These are phyloP conservation scores for Vigna nakashimae DNA, from an alignment of 306 rosid genomes.

Conservation along the genomic window DNA sequence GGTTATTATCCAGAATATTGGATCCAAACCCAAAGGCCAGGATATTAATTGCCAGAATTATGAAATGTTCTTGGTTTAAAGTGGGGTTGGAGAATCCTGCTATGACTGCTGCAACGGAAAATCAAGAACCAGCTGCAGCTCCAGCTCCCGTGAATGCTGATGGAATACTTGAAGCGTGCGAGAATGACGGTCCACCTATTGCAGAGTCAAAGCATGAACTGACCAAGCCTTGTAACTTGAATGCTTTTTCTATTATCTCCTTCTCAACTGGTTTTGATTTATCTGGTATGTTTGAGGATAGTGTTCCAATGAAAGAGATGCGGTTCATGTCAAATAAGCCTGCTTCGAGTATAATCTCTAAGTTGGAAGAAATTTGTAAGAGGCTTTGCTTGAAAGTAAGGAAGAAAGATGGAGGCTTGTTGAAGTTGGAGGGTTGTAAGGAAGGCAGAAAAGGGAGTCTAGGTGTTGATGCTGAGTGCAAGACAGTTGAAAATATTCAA, in stretches of 20 bases:
- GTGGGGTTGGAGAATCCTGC: conserved; percentile 61
- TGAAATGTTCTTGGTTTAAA: conserved; percentile 76
- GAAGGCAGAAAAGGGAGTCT: conserved; percentile 82
- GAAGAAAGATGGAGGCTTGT: conserved; percentile 77
- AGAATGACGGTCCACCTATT: conserved; percentile 42
- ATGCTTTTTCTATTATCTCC: conserved; percentile 94
- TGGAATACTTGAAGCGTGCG: conserved; percentile 55
- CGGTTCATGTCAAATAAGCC: conserved; percentile 76
- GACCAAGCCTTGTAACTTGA: conserved; percentile 63
- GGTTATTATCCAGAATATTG: conserved; percentile 72
- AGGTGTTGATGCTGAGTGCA: conserved; percentile 79
- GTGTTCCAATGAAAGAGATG: conserved; percentile 64
- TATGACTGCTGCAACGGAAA: conserved; percentile 29
- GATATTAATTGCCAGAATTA: conserved; percentile 74
- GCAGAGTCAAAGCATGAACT: conserved; percentile 59
- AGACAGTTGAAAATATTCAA: no score
- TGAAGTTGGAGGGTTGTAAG: conserved; percentile 75
- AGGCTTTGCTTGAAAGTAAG: conserved; percentile 63
- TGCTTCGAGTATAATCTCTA: conserved; percentile 67
- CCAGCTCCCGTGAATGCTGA: conserved; percentile 54
- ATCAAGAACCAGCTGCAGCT: conserved; percentile 44
- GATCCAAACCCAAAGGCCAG: conserved; percentile 84
- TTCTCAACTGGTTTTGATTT: conserved; percentile 88
- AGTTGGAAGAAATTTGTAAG: conserved; percentile 82
- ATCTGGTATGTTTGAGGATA: conserved; percentile 84